These are phyloP conservation scores for Laguncularia racemosa DNA, from an alignment of 345 rosid species.

Conservation along the genomic window DNA sequence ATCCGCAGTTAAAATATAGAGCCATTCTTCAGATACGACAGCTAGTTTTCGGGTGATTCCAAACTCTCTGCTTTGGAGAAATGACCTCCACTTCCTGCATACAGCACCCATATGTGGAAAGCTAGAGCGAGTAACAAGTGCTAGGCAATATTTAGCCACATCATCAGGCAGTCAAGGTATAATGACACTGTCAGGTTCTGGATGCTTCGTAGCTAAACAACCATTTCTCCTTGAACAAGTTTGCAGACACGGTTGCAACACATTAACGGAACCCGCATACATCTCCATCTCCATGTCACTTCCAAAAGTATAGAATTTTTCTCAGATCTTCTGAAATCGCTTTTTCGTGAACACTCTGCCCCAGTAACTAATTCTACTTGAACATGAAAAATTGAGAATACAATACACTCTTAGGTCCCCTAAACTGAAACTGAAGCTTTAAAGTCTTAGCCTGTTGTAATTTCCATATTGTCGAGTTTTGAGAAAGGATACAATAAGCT, in stretches of 20 bases:
- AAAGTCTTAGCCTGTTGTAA: no score
- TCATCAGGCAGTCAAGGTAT: slow-evolving; percentile 91
- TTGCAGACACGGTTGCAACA: slow-evolving; percentile 10
- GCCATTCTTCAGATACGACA: slow-evolving; percentile 80
- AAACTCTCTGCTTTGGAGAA: slow-evolving; percentile 79
- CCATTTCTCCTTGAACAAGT: slow-evolving; percentile 25
- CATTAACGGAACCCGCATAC: slow-evolving; percentile 21
- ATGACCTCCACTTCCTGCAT: slow-evolving; percentile 80
- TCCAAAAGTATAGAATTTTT: no score
- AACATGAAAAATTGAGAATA: no score
- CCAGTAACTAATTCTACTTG: no score
- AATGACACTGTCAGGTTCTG: slow-evolving; percentile 31
- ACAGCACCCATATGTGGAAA: slow-evolving; percentile 75
- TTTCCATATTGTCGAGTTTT: no score
- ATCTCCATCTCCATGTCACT: no score
- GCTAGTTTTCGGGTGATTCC: slow-evolving; percentile 51
- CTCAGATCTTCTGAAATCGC: no score
- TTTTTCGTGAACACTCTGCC: no score
- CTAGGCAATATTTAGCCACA: slow-evolving; percentile 71
- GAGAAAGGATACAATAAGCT: no score
- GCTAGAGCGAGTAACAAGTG: slow-evolving; percentile 68
- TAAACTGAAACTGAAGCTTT: no score
- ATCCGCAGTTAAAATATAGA: slow-evolving; percentile 58
- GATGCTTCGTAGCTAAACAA: slow-evolving; percentile 23
- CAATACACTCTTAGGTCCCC: no score